Evolutionary conservation across 176 grass and related monocot genomes (phyloP).

Genomic region (Carex littledalei): DNA sequence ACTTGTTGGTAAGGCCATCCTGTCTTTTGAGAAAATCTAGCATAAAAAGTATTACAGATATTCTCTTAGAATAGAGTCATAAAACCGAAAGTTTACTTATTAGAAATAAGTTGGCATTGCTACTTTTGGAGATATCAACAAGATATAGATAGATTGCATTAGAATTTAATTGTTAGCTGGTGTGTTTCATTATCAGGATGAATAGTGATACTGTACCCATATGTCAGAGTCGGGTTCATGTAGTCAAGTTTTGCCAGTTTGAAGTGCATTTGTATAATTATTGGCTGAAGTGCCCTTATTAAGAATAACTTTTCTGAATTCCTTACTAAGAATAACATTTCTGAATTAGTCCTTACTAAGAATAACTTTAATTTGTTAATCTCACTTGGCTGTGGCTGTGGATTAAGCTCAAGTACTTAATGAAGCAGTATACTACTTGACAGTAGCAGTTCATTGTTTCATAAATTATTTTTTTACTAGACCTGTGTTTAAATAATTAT

Average conservation of each 20-base stretch:
- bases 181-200: too few relatives aligned
- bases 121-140: not conserved
- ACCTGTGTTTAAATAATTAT: not conserved
- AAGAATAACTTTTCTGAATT: not conserved
- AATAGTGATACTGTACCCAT: too few relatives aligned
- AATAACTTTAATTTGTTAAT: not conserved
- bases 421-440: too few relatives aligned
- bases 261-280: not conserved
- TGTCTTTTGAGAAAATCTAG: conserved; percentile 17
- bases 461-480: not conserved
- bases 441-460: too few relatives aligned
- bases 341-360: too few relatives aligned
- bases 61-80: not conserved
- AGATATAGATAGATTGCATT: not conserved
- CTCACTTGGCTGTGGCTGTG: too few relatives aligned
- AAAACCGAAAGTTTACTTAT: not conserved
- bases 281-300: not conserved
- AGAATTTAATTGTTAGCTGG: not conserved
- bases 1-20: not conserved
- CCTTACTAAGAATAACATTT: too few relatives aligned
- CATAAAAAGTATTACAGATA: not conserved
- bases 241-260: not conserved
- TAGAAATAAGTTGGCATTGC: not conserved
- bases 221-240: too few relatives aligned
- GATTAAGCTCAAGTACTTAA: too few relatives aligned